Percentiles rank a stretch among this genome's conserved stretches.
phyloP scores from a whole-genome alignment of 495 filamentous ascomycete species.

The Xylaria longipes region DNA sequence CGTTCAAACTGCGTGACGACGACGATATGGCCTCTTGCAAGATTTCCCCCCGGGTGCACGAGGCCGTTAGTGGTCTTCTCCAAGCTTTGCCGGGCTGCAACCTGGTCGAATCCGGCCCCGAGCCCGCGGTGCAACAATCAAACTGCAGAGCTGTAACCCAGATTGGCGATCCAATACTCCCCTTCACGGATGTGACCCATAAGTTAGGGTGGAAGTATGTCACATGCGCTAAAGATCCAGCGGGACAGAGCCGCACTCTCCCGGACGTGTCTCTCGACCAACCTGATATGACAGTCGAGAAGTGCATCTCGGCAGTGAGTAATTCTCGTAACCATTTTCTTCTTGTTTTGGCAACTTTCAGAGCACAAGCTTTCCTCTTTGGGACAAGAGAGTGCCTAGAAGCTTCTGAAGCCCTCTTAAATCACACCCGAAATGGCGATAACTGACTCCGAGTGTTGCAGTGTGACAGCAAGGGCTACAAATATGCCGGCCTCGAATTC shows the following conservation, averaged over 20 bases:
- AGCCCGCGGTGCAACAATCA: conserved; percentile 13
- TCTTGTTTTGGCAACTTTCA: too few relatives aligned
- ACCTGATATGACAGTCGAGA: conserved; percentile 55
- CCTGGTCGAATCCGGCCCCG: conserved; percentile 50
- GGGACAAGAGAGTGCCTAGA: too few relatives aligned
- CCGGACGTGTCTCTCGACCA: conserved; percentile 45
- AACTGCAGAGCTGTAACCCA: conserved; percentile 30
- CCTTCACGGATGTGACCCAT: conserved; percentile 38
- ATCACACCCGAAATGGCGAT: too few relatives aligned
- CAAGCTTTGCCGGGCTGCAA: conserved; percentile 57
- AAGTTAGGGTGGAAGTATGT: conserved; percentile 55
- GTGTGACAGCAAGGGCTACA: conserved; percentile 48
- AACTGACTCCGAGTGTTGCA: too few relatives aligned
- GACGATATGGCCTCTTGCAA: conserved; percentile 28
- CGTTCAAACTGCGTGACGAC: conserved; percentile 42
- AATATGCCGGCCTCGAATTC: conserved; percentile 62
- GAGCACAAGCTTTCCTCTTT: too few relatives aligned
- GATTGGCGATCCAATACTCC: conserved; percentile 38
- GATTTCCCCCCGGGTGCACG: conserved; percentile 21
- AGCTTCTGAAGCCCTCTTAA: too few relatives aligned
- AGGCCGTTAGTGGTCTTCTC: conserved; percentile 33
- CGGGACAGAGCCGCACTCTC: conserved; percentile 54
- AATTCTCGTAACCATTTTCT: too few relatives aligned
- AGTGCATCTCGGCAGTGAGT: conserved; percentile 56
- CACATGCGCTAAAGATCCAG: conserved; percentile 57